phyloP scores from a whole-genome alignment of 2,329 filamentous ascomycete species.

The Xylaria arbuscula region DNA sequence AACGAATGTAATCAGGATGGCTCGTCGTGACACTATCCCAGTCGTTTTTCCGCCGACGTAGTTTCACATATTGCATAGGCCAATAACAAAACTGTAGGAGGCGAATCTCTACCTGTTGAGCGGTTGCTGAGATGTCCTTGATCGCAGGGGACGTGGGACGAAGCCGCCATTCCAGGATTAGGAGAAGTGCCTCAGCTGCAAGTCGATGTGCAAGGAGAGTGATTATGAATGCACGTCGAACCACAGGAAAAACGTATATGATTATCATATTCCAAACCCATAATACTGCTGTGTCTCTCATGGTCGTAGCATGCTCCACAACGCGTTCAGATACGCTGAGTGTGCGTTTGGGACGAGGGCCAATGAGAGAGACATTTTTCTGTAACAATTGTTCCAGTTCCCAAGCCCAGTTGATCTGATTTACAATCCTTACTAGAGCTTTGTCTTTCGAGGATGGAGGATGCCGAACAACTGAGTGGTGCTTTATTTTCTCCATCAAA shows the following conservation, averaged over 20 bases:
- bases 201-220: constrained; percentile 82
- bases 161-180: constrained; percentile 84
- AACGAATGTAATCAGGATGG: constrained; percentile 97
- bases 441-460: constrained; percentile 83
- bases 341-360: constrained; percentile 81
- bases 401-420: constrained; percentile 95
- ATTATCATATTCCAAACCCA: constrained; percentile 77
- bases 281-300: constrained; percentile 79
- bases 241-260: constrained; percentile 80
- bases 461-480: constrained; percentile 85
- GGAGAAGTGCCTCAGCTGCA: constrained; percentile 80
- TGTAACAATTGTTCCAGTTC: constrained; percentile 88
- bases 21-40: constrained; percentile 97
- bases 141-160: constrained; percentile 83
- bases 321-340: constrained; percentile 95
- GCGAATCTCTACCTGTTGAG: constrained; percentile 96
- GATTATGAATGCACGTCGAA: constrained; percentile 79
- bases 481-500: constrained; percentile 85
- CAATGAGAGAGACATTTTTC: constrained; percentile 88
- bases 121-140: constrained; percentile 95
- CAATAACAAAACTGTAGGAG: constrained; percentile 99
- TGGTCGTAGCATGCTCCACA: constrained; percentile 89
- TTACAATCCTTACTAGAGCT: constrained; percentile 82
- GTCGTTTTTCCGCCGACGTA: constrained; percentile 88
- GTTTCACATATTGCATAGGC: constrained; percentile 94